Conservation (phyloP, 1,139 yeast genomes). For the Saccharomyces hybrid region DNA sequence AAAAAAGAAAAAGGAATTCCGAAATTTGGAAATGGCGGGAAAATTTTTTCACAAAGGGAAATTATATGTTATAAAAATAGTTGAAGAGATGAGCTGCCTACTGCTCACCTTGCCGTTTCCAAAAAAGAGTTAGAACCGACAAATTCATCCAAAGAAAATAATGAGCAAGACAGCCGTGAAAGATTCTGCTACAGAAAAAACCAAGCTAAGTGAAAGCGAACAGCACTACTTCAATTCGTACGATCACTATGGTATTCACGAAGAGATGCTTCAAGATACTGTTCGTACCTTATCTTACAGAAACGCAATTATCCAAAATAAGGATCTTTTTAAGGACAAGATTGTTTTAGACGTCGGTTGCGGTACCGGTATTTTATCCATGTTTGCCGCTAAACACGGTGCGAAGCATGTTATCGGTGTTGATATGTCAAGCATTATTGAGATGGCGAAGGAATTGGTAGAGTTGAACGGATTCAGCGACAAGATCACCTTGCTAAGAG, state of each 20-base stretch:
- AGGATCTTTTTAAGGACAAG: constrained; percentile 83
- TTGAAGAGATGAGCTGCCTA: background rate
- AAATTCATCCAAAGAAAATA: background rate
- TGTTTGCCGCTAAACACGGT: constrained; percentile 98
- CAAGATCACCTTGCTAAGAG: constrained; percentile 82
- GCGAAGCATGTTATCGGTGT: constrained; percentile 96
- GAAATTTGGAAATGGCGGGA: background rate
- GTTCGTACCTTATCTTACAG: constrained; percentile 89
- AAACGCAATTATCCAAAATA: constrained; percentile 87
- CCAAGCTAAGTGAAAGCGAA: constrained; percentile 54
- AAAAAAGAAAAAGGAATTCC: background rate
- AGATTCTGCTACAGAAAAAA: constrained; percentile 38
- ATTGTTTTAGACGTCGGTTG: constrained; percentile 97
- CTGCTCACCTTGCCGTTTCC: background rate
- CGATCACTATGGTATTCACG: constrained; percentile 97
- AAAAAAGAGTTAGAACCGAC: background rate
- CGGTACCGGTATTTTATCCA: constrained; percentile 93
- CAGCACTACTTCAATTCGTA: constrained; percentile 93
- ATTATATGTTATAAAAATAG: background rate
- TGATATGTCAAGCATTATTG: constrained; percentile 95
- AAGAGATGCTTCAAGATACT: constrained; percentile 95
- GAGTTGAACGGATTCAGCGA: constrained; percentile 78
- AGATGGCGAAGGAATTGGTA: constrained; percentile 84
- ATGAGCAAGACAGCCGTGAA: constrained; percentile 23
- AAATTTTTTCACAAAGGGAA: background rate